Conservation (phyloP, 2,329 filamentous ascomycete species). For the Penicillium occitanis region DNA sequence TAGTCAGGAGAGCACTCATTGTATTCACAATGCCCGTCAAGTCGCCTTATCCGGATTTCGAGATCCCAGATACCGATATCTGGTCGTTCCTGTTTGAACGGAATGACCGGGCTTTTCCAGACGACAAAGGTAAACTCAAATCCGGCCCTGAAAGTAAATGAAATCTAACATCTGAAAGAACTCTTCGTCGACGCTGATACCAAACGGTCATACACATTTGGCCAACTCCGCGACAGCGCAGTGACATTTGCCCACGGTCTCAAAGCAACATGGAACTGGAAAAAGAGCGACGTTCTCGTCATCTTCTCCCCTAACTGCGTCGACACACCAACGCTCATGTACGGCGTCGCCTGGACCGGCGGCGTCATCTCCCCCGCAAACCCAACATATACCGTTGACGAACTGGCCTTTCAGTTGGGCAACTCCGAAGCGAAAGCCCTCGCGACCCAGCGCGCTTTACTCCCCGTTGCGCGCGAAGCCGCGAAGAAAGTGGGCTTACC, state of each 20-base stretch:
- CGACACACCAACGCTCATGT: constrained; percentile 74
- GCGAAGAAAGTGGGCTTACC: constrained; percentile 69
- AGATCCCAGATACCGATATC: constrained; percentile 72
- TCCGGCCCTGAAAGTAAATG: neutral
- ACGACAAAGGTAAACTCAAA: constrained; percentile 67
- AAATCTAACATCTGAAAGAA: constrained; percentile 49
- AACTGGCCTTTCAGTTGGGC: constrained; percentile 79
- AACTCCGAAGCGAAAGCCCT: constrained; percentile 74
- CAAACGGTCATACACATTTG: constrained; percentile 67
- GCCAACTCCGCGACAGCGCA: constrained; percentile 63
- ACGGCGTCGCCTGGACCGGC: constrained; percentile 80
- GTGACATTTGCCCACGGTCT: constrained; percentile 79
- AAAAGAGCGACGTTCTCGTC: constrained; percentile 77
- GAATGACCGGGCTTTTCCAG: constrained; percentile 63
- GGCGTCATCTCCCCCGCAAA: constrained; percentile 83
- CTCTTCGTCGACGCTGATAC: constrained; percentile 77
- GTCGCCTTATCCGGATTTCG: constrained; percentile 63
- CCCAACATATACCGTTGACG: constrained; percentile 78
- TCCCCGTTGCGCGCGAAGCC: constrained; percentile 66
- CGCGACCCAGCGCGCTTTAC: constrained; percentile 67
- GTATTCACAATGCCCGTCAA: constrained; percentile 64
- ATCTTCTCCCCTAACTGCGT: constrained; percentile 84
- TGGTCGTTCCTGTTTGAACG: constrained; percentile 77
- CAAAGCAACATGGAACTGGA: constrained; percentile 71
- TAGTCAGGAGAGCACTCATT: neutral